Base-by-base conservation (phyloP, 192 early-diverging fungal species). In the Rhizophagus sp. region DNA sequence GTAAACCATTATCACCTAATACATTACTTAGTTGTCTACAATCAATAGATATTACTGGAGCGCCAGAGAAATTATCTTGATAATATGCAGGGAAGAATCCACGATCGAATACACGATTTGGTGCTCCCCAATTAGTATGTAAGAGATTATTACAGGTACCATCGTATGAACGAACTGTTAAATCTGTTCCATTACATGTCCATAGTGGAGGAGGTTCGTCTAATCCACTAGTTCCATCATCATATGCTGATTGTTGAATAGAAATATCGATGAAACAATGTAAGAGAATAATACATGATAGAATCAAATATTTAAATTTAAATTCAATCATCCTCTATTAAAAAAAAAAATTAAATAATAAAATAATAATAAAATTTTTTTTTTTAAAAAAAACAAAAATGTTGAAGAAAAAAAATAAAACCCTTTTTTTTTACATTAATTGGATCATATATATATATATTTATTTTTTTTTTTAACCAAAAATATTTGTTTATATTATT, bases 101-200 rank as follows among this genome's bases (percentile, higher is more conserved):
- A 39, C 71, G 39, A 27, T 41, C 39, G 24, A 19, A 73, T 39
- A 27, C 22, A 49, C 41, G 30, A 12, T 44, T 41, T 73, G 49
- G 41, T 6, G 39, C 39, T 1, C 71, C 71, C 71, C 71, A 73
- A 30, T 73, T 73, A 1, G 11, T 34, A 73, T 39, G 13, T 49
- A n/a, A 12, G 8, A 73, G 1, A n/a, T 73, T 73, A 24, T 73
- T 73, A 17, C 71, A 73, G 13, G 36, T 73, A 15, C 71, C 71
- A 73, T 49, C 44, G 15, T 11, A 50, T 10, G 22, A 39, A 25
- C 71, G 33, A 15, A 13, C 12, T 27, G 1, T 73, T 5, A 44
- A 10, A 73, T 41, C 71, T 7, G 33, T 73, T 11, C 22, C 71
- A 22, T 41, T 73, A 19, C 71, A 73, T 50, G n/a, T 50, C n/a